Evolutionary conservation across 1,284 basidiomycete genomes (phyloP), one percentile per base, ranked within the genome.

Genomic region (Ceraceosorus guamensis): DNA sequence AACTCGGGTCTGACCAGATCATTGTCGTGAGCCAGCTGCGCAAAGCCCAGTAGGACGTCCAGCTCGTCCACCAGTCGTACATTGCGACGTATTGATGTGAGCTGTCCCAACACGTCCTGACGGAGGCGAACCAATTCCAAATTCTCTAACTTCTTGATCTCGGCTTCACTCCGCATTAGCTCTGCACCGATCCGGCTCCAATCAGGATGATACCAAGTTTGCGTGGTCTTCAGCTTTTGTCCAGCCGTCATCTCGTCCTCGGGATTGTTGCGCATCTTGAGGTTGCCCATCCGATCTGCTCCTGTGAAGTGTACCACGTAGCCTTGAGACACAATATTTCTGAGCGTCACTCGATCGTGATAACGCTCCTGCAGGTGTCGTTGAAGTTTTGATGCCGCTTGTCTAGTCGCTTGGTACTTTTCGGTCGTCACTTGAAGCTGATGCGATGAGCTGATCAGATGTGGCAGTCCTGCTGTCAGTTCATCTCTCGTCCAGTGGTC

Each of bases 21-120:
- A 78, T 88, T 82, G 63, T 96, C 89, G 1, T 80, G 77, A 0
- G 93, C 92, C 6, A 91, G 81, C 57, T 83, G 83, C 1, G 92
- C 87, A 68, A 95, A 95, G 0, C 85, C 83, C 1, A 89, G 76
- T 0, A 85, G 82, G 6, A 96, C 85, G 72, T 98, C 95, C 5
- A 97, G 77, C 76, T 98, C 91, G 69, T 93, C 90, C 13, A 92
- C 78, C 41, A 91, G 81, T 14, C 84, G 82, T 2, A 89, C 85
- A 70, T 93, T 96, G 13, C 81, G 79, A 47, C 87, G 82, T n/a
- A 75, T 35, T 3, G 39, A 46, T 0, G 58, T n/a, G 0, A 61
- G 37, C 1, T 54, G 47, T 0, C 16, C 39, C n/a, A 71, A 44
- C 2, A 73, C 68, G 1, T 49, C 43, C 44, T 67, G 65, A 1